These are phyloP conservation scores for Nothophytophthora sp. DNA, from an alignment of 352 stramenopile species.

Conservation along the genomic window DNA sequence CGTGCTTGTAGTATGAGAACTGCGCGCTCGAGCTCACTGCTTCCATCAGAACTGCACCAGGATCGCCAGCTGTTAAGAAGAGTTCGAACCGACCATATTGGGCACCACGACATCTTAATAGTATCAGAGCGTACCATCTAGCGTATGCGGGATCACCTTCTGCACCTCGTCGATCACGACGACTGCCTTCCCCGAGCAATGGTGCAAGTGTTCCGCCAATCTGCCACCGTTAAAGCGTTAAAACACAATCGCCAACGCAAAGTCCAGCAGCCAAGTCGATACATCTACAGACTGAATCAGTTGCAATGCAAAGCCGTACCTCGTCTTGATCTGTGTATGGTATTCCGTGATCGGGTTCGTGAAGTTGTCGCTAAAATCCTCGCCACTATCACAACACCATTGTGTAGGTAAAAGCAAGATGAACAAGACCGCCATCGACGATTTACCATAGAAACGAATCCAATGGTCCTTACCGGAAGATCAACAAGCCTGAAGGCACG, in stretches of 20 bases:
- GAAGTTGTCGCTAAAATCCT: constrained; percentile 87
- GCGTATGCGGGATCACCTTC: constrained; percentile 89
- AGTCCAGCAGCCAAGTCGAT: neutral
- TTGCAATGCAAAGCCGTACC: constrained; percentile 20
- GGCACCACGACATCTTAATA: constrained; percentile 1
- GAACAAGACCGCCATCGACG: constrained; percentile 4
- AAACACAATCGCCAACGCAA: neutral
- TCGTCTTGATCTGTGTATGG: constrained; percentile 83
- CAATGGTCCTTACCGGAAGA: constrained; percentile 55
- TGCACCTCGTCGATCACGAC: constrained; percentile 93
- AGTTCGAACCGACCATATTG: neutral
- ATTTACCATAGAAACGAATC: neutral
- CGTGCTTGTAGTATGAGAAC: constrained; percentile 79
- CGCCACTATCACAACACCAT: constrained; percentile 47
- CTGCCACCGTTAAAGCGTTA: too few relatives aligned
- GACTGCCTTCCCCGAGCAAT: constrained; percentile 85
- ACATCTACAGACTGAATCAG: neutral
- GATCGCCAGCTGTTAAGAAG: neutral
- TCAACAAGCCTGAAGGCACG: constrained; percentile 67
- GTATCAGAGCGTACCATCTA: constrained; percentile 59
- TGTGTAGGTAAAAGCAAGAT: neutral
- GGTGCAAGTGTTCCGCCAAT: constrained; percentile 76
- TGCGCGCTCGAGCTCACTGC: constrained; percentile 68
- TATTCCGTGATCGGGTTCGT: constrained; percentile 84
- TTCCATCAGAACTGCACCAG: constrained; percentile 65